Base-by-base conservation (phyloP, 129 eudicot genomes). In the Flaveria trinervia region DNA sequence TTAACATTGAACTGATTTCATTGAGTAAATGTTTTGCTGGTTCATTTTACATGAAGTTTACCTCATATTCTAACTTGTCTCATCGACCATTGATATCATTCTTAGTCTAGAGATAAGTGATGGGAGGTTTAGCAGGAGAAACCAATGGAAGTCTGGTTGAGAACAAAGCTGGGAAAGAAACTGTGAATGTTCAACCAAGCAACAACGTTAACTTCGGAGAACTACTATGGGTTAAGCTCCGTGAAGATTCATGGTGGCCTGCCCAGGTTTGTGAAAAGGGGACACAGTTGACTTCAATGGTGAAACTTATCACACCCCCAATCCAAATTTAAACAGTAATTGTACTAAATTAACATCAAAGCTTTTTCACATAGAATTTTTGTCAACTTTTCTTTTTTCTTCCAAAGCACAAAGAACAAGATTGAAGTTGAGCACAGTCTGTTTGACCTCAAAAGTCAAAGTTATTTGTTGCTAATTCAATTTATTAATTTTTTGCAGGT, bases 201-300 rank as follows among this genome's bases (percentile, higher is more conserved):
- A 62, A 48, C 65, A 82, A 60, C 10, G 68, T 66, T 26, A 50
- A 60, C 65, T 65, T 72, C 43, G 89, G 86, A 83, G 89, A 88
- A 71, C 36, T 85, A 57, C 79, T 86, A 78, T 88, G 89, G 89
- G 80, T 85, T 60, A 85, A 83, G 79, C 78, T 85, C 25, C 59
- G 74, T 28, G 85, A 81, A 77, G 69, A 61, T 57, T 89, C 90
- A 66, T 86, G 90, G 93, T 86, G 90, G 88, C 93, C 90, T 79
- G 90, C 89, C 49, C 89, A 88, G 92, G 92, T 88, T 77, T 65
- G 82, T 83, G 50, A 69, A 64, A 22, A 36, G 71, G 39, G 60
- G 7, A 33, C 57, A 45, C 46, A 33, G 25, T 76, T 66, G 67
- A 66, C 60, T 66, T 75, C 20, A 30, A 1, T 18, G 41, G 41